Percentiles rank a stretch among this genome's conserved stretches.
Evolutionary conservation across 2,329 filamentous ascomycete species (phyloP).

Genomic region (Alternaria viburni): DNA sequence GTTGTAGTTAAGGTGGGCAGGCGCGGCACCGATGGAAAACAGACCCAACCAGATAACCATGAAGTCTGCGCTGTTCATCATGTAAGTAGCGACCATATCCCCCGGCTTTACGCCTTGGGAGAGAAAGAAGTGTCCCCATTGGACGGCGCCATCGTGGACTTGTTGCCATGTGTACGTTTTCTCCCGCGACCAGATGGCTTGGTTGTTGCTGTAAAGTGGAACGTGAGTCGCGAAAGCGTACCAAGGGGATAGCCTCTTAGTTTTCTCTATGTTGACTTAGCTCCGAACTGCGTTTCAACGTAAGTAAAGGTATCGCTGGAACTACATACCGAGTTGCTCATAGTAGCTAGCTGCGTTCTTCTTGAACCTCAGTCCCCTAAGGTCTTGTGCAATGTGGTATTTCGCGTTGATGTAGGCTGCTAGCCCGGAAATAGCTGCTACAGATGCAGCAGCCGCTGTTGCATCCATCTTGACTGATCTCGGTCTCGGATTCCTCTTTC

Average conservation of each 20-base stretch:
- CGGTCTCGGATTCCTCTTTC: neutral
- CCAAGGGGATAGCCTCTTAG: constrained; percentile 43
- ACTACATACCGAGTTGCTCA: constrained; percentile 31
- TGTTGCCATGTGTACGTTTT: constrained; percentile 51
- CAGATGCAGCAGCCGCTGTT: constrained; percentile 32
- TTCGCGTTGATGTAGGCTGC: constrained; percentile 72
- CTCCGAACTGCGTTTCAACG: neutral
- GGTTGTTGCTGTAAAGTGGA: constrained; percentile 49
- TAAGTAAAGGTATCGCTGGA: neutral
- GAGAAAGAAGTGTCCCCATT: constrained; percentile 41
- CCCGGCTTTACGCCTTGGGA: constrained; percentile 64
- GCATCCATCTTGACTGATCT: constrained; percentile 19
- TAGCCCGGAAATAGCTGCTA: constrained; percentile 44
- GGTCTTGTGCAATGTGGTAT: constrained; percentile 68
- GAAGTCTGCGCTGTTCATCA: constrained; percentile 71
- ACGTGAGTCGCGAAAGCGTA: constrained; percentile 36
- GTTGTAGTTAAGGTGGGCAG: constrained; percentile 74
- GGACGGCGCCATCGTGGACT: constrained; percentile 35
- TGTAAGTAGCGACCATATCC: constrained; percentile 69
- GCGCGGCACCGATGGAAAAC: constrained; percentile 69
- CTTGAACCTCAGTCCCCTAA: constrained; percentile 52
- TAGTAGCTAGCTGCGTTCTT: constrained; percentile 47
- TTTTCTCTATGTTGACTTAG: constrained; percentile 44
- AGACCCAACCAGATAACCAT: constrained; percentile 69
- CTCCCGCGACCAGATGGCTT: constrained; percentile 70